A percentile compares a stretch with the other conserved stretches of the same genome.
Conservation (phyloP, 148 eudicot genomes). For the Euryodendron excelsum region DNA sequence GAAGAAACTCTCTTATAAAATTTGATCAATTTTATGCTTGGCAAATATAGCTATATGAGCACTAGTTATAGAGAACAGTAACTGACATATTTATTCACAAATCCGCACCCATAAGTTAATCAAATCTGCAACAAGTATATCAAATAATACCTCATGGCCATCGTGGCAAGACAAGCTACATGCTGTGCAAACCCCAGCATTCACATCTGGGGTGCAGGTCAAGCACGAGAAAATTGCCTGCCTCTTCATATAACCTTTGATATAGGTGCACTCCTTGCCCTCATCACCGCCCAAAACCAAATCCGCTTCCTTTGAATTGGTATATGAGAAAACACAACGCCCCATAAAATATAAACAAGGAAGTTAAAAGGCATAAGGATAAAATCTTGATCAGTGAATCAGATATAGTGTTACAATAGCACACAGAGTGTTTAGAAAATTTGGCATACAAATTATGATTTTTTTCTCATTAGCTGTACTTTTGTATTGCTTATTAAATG, state of each 20-base stretch:
- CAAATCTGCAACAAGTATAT: not conserved
- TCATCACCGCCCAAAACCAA: conserved; percentile 96
- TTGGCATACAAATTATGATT: not conserved
- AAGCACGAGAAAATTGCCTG: conserved; percentile 97
- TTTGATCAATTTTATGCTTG: not conserved
- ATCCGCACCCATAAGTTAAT: not conserved
- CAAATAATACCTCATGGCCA: conserved; percentile 78
- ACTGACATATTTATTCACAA: not conserved
- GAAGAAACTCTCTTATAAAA: not conserved
- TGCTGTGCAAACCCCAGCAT: conserved; percentile 96
- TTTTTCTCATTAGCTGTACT: not conserved
- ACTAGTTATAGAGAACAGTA: not conserved
- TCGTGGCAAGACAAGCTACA: conserved; percentile 91
- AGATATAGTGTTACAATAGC: not conserved
- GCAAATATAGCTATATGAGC: not conserved
- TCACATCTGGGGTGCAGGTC: conserved; percentile 98
- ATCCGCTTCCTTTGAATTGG: conserved; percentile 72
- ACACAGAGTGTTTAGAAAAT: not conserved
- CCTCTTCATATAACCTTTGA: conserved; percentile 88
- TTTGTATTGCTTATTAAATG: not conserved
- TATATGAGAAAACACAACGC: not conserved
- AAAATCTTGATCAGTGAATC: not conserved
- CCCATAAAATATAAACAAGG: not conserved
- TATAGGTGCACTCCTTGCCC: conserved; percentile 89
- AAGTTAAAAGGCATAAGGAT: not conserved